Evolutionary conservation across 2,329 filamentous ascomycete genomes (phyloP), one percentile per base, ranked within the genome.

Genomic region (Ceratocystis variospora): DNA sequence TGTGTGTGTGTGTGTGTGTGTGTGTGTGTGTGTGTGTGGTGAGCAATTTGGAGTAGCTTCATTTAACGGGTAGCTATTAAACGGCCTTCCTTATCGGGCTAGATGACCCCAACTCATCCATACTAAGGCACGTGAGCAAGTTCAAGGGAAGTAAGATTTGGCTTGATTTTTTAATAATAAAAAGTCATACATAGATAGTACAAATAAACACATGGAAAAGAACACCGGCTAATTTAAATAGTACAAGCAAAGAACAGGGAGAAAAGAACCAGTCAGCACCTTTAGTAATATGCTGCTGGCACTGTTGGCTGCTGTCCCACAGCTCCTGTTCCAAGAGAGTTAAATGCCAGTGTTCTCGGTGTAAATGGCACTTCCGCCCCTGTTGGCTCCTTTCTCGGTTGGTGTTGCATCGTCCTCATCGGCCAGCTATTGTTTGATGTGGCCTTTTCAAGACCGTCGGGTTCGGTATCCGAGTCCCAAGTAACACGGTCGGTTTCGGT

Each of bases 321-420:
- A 19, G 46, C 46, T 22, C 17, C 46, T n/a, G 62, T 75, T 69
- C 86, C 82, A 61, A 87, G 76, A 12, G 81, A 80, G 71, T 87
- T 80, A 72, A 89, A 89, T 0, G 86, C 87, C 73, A 83, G 79
- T 17, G 87, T 88, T 69, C 87, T 75, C 5, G 86, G 86, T 5
- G 86, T 88, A 69, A 80, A 87, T 0, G 83, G 82, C 69, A 77
- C 70, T 10, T 71, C 72, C 31, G 46, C 37, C 41, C 46, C 17
- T 7, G 44, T 48, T 12, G 50, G 50, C 25, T 46, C 59, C 4
- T 72, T 72, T 0, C 76, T 75, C 0, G 10, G 33, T 4, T 37
- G 33, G 12, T 71, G 70, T 68, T 73, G 73, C 71, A 83, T 79
- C 68, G 76, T 76, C 67, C 81, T 79, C 80, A 85, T 81, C 75